These are phyloP conservation scores for Alternaria postmessia DNA, from an alignment of 2,329 filamentous ascomycete species.

Conservation along the genomic window DNA sequence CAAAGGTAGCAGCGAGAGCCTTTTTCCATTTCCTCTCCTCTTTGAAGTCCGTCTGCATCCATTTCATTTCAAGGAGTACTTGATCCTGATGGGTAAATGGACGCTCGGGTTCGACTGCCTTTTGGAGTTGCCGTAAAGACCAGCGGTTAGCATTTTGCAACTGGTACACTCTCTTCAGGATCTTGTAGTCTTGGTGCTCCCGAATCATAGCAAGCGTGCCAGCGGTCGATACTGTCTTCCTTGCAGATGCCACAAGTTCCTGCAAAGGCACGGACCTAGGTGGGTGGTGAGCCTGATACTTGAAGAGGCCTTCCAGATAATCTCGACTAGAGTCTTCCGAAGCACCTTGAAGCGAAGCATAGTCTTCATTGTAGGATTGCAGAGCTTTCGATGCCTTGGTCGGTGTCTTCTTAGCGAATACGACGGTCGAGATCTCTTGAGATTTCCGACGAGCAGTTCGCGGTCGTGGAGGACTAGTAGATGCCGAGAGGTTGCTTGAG, in stretches of 20 bases:
- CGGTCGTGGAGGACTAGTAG: constrained; percentile 36
- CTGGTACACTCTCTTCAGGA: constrained; percentile 86
- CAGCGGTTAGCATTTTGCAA: constrained; percentile 91
- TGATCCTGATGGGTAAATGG: constrained; percentile 85
- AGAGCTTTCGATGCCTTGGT: constrained; percentile 39
- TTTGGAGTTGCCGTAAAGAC: constrained; percentile 89
- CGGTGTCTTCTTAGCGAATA: constrained; percentile 73
- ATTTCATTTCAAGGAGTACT: constrained; percentile 89
- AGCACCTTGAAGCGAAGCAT: constrained; percentile 56
- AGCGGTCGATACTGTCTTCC: constrained; percentile 87
- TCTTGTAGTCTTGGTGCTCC: constrained; percentile 86
- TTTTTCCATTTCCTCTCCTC: constrained; percentile 96
- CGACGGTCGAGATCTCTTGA: constrained; percentile 75
- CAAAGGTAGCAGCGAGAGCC: constrained; percentile 79
- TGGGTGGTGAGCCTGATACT: constrained; percentile 64
- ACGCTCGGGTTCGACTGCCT: constrained; percentile 79
- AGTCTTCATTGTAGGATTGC: constrained; percentile 50
- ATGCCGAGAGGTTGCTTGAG: constrained; percentile 38
- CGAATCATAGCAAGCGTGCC: constrained; percentile 84
- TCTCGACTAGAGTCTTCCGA: constrained; percentile 60
- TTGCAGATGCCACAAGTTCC: constrained; percentile 79
- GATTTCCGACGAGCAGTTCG: constrained; percentile 51
- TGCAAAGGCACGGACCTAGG: constrained; percentile 64
- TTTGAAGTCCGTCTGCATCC: constrained; percentile 96
- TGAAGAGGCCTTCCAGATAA: constrained; percentile 70